Conservation (phyloP, 306 rosid species). For the Acacia acuminata region DNA sequence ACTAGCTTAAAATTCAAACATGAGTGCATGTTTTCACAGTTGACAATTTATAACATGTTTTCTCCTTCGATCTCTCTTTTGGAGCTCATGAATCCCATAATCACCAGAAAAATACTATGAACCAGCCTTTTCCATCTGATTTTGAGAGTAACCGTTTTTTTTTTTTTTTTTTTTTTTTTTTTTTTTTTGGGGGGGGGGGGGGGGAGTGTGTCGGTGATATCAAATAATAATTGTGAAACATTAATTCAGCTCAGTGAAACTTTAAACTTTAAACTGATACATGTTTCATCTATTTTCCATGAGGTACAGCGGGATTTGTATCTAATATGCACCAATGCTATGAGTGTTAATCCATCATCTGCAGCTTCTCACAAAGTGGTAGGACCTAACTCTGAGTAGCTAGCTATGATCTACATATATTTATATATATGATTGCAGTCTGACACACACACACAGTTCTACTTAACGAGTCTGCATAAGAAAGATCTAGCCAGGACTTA, state of each 20-base stretch:
- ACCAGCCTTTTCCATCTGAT: neutral
- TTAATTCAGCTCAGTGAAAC: neutral
- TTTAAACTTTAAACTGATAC: constrained; percentile 9
- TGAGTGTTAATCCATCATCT: neutral
- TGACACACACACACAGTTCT: neutral
- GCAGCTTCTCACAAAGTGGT: constrained; percentile 25
- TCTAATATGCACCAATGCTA: constrained; percentile 29
- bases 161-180: too few species aligned
- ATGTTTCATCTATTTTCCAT: constrained; percentile 15
- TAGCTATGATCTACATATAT: neutral
- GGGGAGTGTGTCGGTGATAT: neutral
- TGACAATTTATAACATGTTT: too few species aligned
- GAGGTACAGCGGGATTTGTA: constrained; percentile 29
- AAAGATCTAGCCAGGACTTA: neutral
- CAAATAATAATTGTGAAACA: neutral
- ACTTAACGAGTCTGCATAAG: neutral
- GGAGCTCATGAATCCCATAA: too few species aligned
- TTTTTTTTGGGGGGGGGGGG: too few species aligned
- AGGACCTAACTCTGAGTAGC: neutral
- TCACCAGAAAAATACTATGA: neutral
- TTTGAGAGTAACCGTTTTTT: neutral
- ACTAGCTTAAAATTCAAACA: too few species aligned
- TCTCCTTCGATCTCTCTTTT: too few species aligned
- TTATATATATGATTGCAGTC: too few species aligned
- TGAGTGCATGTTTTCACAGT: too few species aligned